Base-by-base conservation (phyloP, 2,329 filamentous ascomycete species). In the Lachnellula hyalina region DNA sequence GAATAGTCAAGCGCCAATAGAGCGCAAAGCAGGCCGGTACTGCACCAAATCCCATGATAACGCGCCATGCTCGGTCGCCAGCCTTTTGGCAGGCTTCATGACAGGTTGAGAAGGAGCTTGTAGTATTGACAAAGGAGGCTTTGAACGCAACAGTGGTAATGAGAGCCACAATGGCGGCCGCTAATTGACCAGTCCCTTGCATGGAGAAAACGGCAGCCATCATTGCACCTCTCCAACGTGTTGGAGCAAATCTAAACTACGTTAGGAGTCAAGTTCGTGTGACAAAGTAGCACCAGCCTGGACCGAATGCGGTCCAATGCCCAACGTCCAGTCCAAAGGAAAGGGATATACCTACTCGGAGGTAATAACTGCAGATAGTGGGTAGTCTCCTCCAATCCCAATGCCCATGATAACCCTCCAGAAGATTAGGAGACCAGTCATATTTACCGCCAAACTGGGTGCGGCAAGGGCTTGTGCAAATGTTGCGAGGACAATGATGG, bases 1-100 rank as follows among this genome's bases (percentile, higher is more conserved):
- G 89, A 55, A 94, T 92, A 21, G 89, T 93, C 51, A 94, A 80
- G 59, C 89, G 86, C 73, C 89, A 94, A 72, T 92, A 93, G n/a
- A 94, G 77, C 12, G 89, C 89, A 55, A 91, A 79, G 64, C 83
- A 87, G 3, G 86, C 89, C 0, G 89, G 89, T 9, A 94, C 74
- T 12, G 86, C 88, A 38, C 89, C 89, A 57, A 92, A 84, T 14
- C 88, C 89, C 54, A 94, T 86, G 55, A 94, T 83, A 48, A 90
- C 82, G 62, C 89, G 83, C 89, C 90, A 94, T 72, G 87, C 86
- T 66, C 87, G 84, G 72, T 94, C 89, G 0, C 89, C 87, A 1
- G 89, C 87, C 0, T 81, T 67, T 53, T 81, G 80, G 66, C 89
- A 94, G 41, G 74, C 75, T 28, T 77, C 78, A 51, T 79, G 77